Evolutionary conservation across 2,329 filamentous ascomycete genomes (phyloP).

Genomic region (Tolypocladium sp.): DNA sequence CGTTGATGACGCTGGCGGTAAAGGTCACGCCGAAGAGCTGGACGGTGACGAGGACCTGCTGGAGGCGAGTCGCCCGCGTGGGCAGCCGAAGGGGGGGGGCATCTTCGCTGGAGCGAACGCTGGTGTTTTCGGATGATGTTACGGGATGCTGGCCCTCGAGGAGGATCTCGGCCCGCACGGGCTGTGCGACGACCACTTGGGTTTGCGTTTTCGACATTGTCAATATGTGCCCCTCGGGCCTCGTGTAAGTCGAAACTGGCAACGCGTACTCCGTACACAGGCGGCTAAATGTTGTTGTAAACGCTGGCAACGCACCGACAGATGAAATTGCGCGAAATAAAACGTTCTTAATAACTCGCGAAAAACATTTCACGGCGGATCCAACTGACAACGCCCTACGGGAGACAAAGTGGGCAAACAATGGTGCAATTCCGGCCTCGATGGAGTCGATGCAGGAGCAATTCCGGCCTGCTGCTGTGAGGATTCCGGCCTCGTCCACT

Average conservation of each 20-base stretch:
- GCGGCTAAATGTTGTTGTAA: background rate
- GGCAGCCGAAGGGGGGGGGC: background rate
- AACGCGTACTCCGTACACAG: conserved; percentile 15
- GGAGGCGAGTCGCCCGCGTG: background rate
- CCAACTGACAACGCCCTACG: conserved; percentile 13
- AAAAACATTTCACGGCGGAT: background rate
- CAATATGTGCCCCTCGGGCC: background rate
- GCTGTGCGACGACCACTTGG: background rate
- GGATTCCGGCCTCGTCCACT: background rate
- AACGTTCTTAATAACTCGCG: background rate
- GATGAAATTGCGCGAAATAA: background rate
- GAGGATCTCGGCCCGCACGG: background rate
- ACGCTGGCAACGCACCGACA: background rate
- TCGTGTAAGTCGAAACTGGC: background rate
- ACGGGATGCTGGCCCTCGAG: background rate
- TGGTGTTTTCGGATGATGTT: background rate
- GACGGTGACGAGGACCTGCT: background rate
- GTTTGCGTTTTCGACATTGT: background rate
- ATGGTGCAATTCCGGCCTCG: background rate
- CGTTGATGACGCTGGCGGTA: background rate
- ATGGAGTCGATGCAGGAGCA: background rate
- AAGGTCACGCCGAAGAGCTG: background rate
- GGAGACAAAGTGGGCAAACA: background rate
- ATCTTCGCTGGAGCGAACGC: background rate
- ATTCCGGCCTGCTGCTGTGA: background rate